Evolutionary conservation across 192 early-diverging fungal genomes (phyloP).

Genomic region (Diversispora eburnea): DNA sequence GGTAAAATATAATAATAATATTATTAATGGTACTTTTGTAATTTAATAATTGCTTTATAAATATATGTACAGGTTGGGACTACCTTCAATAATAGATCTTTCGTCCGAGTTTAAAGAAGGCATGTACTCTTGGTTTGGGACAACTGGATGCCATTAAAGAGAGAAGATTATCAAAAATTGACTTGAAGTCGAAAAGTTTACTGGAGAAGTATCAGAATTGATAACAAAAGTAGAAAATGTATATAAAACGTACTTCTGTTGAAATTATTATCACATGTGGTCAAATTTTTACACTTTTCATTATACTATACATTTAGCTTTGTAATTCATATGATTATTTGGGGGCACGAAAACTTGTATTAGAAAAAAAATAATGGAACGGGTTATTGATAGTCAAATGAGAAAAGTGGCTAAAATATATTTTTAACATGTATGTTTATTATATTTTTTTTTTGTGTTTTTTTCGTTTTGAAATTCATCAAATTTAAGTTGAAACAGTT

Average conservation of each 20-base stretch:
- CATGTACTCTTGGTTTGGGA: constrained; percentile 27
- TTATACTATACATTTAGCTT: constrained; percentile 13
- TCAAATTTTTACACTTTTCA: constrained; percentile 13
- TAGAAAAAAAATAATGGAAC: constrained; percentile 25
- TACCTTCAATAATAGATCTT: constrained; percentile 24
- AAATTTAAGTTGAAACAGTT: too few species aligned
- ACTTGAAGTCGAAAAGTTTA: constrained; percentile 11
- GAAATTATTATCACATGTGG: background rate
- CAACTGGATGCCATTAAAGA: constrained; percentile 17
- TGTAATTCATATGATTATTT: constrained; percentile 18
- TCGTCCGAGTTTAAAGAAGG: constrained; percentile 23
- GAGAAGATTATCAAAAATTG: background rate
- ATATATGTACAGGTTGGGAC: constrained; percentile 22
- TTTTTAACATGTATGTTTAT: constrained; percentile 23
- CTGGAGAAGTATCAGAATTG: constrained; percentile 8
- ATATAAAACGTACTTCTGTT: background rate
- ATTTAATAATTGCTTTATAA: constrained; percentile 13
- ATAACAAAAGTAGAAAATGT: constrained; percentile 6
- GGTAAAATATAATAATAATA: background rate
- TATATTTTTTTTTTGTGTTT: constrained; percentile 1
- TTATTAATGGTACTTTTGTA: background rate
- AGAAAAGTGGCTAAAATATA: constrained; percentile 19
- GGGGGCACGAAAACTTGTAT: constrained; percentile 20
- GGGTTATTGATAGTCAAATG: background rate
- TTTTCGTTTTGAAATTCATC: constrained; percentile 12